Percentiles rank a stretch among this genome's conserved stretches.
phyloP scores from a whole-genome alignment of 306 rosid genomes.

The Trichosanthes truncata region DNA sequence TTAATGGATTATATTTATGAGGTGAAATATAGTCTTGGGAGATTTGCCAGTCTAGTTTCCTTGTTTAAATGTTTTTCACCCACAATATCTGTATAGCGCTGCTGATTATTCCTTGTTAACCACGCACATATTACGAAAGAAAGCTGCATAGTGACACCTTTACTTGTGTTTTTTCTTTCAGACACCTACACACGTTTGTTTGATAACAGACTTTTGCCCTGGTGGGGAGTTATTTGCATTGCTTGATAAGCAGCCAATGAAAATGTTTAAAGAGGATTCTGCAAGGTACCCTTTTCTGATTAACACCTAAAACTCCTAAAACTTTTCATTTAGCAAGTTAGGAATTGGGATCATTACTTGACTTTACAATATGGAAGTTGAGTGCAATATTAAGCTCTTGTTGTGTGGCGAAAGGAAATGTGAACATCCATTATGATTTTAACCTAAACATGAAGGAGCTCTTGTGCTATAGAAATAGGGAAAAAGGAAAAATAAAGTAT shows the following conservation, averaged over 20 bases:
- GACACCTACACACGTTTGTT: constrained; percentile 89
- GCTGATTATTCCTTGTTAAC: not conserved
- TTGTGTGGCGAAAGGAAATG: not conserved
- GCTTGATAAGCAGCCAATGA: constrained; percentile 94
- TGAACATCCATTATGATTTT: not conserved
- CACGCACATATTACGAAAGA: not conserved
- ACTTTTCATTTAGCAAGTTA: not conserved
- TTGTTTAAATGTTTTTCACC: not conserved
- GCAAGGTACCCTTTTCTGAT: constrained; percentile 45
- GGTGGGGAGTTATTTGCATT: constrained; percentile 94
- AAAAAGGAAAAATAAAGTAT: not conserved
- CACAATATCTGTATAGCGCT: not conserved
- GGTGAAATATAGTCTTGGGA: not conserved
- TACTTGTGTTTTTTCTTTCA: constrained; percentile 31
- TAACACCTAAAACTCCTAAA: not conserved
- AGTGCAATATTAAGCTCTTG: not conserved
- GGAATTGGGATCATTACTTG: not conserved
- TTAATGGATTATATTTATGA: not conserved
- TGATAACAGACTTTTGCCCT: constrained; percentile 82
- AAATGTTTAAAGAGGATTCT: constrained; percentile 76
- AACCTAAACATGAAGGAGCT: not conserved
- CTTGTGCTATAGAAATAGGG: not conserved
- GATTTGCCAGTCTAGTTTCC: not conserved
- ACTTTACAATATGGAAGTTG: not conserved
- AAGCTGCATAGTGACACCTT: not conserved